Percentiles rank a stretch among this genome's conserved stretches.
phyloP scores from a whole-genome alignment of 257 asterid genomes.

The Solanum neorickii region DNA sequence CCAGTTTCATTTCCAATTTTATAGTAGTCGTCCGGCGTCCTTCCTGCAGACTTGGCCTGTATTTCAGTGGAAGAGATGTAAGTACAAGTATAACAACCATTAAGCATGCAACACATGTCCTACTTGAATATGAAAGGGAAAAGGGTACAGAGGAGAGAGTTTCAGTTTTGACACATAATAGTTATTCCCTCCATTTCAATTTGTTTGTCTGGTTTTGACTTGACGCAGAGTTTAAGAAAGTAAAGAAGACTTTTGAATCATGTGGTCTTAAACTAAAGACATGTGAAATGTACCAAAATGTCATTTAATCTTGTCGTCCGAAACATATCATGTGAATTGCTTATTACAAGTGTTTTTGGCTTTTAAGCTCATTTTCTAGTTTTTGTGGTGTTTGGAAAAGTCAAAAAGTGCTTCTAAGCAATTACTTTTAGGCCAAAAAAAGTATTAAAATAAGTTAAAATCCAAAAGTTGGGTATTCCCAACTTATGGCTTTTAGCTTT shows the following conservation, averaged over 20 bases:
- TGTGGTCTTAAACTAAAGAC: not conserved
- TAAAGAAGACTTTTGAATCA: not conserved
- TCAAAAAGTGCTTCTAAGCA: not conserved
- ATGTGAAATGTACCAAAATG: not conserved
- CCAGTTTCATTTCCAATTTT: slow-evolving; percentile 57
- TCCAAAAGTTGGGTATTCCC: not conserved
- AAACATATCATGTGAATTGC: not conserved
- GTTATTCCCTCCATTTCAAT: not conserved
- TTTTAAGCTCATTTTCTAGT: not conserved
- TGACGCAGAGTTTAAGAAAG: not conserved
- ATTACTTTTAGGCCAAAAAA: not conserved
- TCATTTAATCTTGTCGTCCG: not conserved
- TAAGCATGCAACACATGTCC: not conserved
- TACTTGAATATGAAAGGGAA: not conserved
- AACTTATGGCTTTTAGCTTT: not conserved
- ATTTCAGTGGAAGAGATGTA: not conserved
- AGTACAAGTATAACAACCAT: slow-evolving; percentile 2
- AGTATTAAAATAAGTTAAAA: not conserved
- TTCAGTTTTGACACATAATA: not conserved
- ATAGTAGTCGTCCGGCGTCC: slow-evolving; percentile 55
- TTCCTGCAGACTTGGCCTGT: slow-evolving; percentile 96
- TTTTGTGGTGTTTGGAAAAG: not conserved
- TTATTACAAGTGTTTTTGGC: not conserved
- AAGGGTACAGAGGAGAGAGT: not conserved
- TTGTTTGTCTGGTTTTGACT: not conserved